Evolutionary conservation across 2,329 filamentous ascomycete species (phyloP).

Genomic region (Reticulascus tulasneorum): DNA sequence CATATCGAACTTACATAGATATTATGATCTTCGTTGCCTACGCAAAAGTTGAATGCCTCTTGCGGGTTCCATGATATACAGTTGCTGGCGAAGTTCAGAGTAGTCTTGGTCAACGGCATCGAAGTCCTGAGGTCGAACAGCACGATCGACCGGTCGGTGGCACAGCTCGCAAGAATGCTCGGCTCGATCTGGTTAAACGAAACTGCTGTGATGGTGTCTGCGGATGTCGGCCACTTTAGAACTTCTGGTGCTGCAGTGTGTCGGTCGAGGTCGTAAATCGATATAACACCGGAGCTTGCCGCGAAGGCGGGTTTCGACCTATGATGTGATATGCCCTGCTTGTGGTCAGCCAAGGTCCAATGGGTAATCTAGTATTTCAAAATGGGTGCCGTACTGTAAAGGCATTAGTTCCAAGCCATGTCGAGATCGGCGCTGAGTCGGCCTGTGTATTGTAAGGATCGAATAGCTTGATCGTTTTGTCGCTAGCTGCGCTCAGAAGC

Average conservation of each 20-base stretch:
- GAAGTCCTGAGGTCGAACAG: slow-evolving; percentile 90
- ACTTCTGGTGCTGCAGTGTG: slow-evolving; percentile 78
- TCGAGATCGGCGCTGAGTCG: slow-evolving; percentile 69
- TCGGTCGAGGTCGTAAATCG: slow-evolving; percentile 82
- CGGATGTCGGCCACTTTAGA: slow-evolving; percentile 79
- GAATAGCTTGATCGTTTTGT: slow-evolving; percentile 85
- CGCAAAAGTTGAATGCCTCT: slow-evolving; percentile 92
- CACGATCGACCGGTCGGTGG: slow-evolving; percentile 79
- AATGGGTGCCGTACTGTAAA: too few relatives aligned
- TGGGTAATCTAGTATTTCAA: too few relatives aligned
- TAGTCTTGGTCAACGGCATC: slow-evolving; percentile 74
- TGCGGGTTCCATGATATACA: slow-evolving; percentile 90
- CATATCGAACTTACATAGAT: slow-evolving; percentile 44
- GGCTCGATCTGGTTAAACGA: slow-evolving; percentile 94
- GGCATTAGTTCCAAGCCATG: slow-evolving; percentile 62
- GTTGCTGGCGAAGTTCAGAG: slow-evolving; percentile 80
- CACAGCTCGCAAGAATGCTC: slow-evolving; percentile 79
- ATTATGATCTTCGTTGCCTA: slow-evolving; percentile 93
- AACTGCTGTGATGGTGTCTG: slow-evolving; percentile 85
- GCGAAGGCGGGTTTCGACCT: slow-evolving; percentile 76
- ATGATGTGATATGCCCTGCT: slow-evolving; percentile 73
- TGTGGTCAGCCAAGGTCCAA: too few relatives aligned
- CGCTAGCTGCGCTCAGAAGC: slow-evolving; percentile 80
- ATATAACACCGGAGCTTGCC: slow-evolving; percentile 70
- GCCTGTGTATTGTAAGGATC: slow-evolving; percentile 76